Conservation (phyloP, 257 asterid species). For the Voacanga thouarsii region DNA sequence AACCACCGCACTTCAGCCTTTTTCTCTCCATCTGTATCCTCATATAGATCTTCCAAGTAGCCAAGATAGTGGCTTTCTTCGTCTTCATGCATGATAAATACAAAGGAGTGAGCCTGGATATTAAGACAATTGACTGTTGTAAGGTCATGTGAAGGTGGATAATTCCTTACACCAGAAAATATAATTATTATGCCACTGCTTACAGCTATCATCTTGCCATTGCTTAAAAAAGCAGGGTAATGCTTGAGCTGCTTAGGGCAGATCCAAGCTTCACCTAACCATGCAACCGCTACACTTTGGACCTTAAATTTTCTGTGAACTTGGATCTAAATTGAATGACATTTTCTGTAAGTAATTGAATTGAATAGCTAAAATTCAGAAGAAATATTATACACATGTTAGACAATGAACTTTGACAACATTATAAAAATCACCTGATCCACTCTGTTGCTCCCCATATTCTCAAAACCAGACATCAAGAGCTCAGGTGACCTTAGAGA, state of each 20-base stretch:
- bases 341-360: constrained; percentile 11
- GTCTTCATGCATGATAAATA: constrained; percentile 30
- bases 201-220: constrained; percentile 38
- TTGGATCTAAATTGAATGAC: constrained; percentile 24
- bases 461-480: constrained; percentile 31
- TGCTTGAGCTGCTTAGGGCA: constrained; percentile 51
- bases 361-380: constrained; percentile 2
- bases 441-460: constrained; percentile 3
- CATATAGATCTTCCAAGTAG: constrained; percentile 58
- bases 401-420: background rate
- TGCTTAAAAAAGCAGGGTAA: constrained; percentile 42
- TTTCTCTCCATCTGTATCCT: constrained; percentile 41
- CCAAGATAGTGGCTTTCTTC: constrained; percentile 32
- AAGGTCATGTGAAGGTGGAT: background rate
- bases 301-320: constrained; percentile 21
- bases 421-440: constrained; percentile 24
- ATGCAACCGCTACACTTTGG: constrained; percentile 29
- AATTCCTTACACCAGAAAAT: background rate
- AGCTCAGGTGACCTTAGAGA: constrained; percentile 14
- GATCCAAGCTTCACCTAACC: constrained; percentile 51
- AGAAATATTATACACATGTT: background rate
- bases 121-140: constrained; percentile 1
- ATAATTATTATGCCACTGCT: constrained; percentile 17
- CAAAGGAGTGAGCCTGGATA: constrained; percentile 49
- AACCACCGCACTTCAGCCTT: constrained; percentile 42